Conservation (phyloP, 2,329 filamentous ascomycete genomes). For the Botrytis medusae region DNA sequence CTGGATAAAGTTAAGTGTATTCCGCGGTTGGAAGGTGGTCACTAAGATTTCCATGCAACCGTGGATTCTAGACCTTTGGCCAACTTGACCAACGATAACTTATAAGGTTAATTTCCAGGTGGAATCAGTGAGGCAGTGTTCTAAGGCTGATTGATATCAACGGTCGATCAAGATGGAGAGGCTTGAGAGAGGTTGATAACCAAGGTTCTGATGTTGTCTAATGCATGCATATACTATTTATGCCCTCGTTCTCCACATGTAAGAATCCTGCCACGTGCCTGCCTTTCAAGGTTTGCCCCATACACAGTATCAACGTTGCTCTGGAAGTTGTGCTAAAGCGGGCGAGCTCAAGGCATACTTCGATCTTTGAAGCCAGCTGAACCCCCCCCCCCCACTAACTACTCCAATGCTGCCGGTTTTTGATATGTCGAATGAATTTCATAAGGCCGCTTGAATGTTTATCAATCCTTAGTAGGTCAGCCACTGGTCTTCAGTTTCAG, state of each 20-base stretch:
- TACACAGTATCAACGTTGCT: background rate
- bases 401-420: background rate
- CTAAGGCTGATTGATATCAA: constrained; percentile 9
- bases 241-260: background rate
- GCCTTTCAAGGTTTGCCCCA: background rate
- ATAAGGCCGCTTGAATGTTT: background rate
- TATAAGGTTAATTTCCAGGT: background rate
- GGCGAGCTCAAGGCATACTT: background rate
- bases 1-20: background rate
- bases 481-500: background rate
- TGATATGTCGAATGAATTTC: background rate
- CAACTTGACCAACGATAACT: background rate
- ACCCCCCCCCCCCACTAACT: no score
- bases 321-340: background rate
- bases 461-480: background rate
- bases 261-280: background rate
- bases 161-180: background rate
- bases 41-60: background rate
- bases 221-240: background rate
- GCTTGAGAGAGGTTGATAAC: background rate
- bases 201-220: background rate
- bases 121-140: background rate
- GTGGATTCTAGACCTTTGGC: background rate
- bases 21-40: background rate
- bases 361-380: background rate